phyloP scores from a whole-genome alignment of 192 early-diverging fungal species.

The Globomyces pollinis-pini region DNA sequence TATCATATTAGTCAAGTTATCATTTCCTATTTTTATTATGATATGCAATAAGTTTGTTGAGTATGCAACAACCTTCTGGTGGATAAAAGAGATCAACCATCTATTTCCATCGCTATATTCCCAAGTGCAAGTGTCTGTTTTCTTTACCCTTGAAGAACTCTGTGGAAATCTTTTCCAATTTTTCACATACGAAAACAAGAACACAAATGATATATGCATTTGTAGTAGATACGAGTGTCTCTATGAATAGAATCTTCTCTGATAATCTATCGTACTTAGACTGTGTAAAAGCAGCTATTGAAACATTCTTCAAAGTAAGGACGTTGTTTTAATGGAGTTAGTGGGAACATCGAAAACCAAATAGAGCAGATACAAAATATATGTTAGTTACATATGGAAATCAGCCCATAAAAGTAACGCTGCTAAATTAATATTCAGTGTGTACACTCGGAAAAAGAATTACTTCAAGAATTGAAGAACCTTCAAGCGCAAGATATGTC shows the following conservation, averaged over 20 bases:
- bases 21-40: no score
- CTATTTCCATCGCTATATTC: no score
- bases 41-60: no score
- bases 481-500: conserved; percentile 60
- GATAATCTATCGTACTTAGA: conserved; percentile 55
- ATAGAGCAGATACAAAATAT: conserved; percentile 37
- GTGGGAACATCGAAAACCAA: conserved; percentile 4
- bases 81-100: no score
- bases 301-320: conserved; percentile 63
- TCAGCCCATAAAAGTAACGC: conserved; percentile 41
- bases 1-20: no score
- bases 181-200: no score
- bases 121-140: no score
- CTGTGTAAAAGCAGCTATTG: conserved; percentile 67
- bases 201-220: conserved; percentile 56
- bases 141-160: no score
- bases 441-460: background rate
- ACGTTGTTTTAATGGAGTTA: background rate
- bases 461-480: conserved; percentile 56
- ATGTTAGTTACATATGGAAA: conserved; percentile 68
- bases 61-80: no score
- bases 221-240: conserved; percentile 74
- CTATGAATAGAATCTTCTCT: conserved; percentile 65
- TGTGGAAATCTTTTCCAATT: no score
- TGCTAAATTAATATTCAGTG: conserved; percentile 11